Conservation (phyloP, 2,329 filamentous ascomycete genomes). For the Anisogramma anomala region DNA sequence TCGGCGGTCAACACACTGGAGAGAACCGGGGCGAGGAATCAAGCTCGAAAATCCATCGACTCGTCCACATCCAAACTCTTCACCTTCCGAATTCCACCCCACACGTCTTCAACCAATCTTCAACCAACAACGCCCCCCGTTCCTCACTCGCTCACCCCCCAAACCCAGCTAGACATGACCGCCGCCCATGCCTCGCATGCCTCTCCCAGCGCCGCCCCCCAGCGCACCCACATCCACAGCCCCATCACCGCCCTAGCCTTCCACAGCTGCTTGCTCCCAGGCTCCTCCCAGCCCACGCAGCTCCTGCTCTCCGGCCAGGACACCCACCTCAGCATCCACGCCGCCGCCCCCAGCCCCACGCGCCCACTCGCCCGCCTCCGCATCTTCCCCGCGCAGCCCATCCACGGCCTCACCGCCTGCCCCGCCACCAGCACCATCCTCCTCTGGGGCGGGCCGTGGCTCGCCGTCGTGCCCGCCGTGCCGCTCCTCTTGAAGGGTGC, state of each 20-base stretch:
- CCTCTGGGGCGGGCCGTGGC: slow-evolving; percentile 57
- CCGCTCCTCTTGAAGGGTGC: slow-evolving; percentile 59
- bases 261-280: slow-evolving; percentile 22
- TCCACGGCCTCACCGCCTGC: slow-evolving; percentile 58
- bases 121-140: too few species aligned
- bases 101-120: slow-evolving; percentile 8
- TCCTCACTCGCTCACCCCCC: too few species aligned
- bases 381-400: slow-evolving; percentile 56
- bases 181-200: not conserved
- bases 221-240: slow-evolving; percentile 32
- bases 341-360: slow-evolving; percentile 25
- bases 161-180: slow-evolving; percentile 6
- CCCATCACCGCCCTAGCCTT: slow-evolving; percentile 52
- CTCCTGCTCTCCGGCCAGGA: slow-evolving; percentile 51
- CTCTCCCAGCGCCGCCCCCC: slow-evolving; percentile 10
- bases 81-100: not conserved
- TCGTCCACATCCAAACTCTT: too few species aligned
- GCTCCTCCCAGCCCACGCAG: slow-evolving; percentile 17
- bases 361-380: slow-evolving; percentile 29
- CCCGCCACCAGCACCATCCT: slow-evolving; percentile 30
- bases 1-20: too few species aligned
- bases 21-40: too few species aligned
- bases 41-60: too few species aligned
- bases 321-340: slow-evolving; percentile 43
- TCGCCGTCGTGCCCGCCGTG: slow-evolving; percentile 33